These are phyloP conservation scores for Ogataea nakhonphanomensis DNA, from an alignment of 805 yeast genomes.

Conservation along the genomic window DNA sequence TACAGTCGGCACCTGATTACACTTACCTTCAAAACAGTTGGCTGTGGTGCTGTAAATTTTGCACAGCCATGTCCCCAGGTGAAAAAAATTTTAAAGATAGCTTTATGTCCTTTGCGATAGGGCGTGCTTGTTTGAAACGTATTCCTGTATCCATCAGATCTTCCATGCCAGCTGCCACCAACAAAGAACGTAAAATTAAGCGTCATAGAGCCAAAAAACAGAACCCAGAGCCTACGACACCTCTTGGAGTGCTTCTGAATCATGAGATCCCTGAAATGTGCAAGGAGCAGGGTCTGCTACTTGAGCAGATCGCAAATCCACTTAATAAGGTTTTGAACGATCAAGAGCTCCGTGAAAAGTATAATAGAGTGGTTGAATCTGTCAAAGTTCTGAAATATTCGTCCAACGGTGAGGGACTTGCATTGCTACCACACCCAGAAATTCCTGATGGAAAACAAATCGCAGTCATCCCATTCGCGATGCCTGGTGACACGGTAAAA, in stretches of 20 bases:
- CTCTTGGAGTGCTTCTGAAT: slow-evolving; percentile 68
- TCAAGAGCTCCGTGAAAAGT: slow-evolving; percentile 40
- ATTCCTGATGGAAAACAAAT: slow-evolving; percentile 46
- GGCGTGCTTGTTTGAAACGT: slow-evolving; percentile 2
- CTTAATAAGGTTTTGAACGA: slow-evolving; percentile 64
- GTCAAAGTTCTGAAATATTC: slow-evolving; percentile 58
- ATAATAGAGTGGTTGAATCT: slow-evolving; percentile 49
- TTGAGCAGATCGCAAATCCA: slow-evolving; percentile 58
- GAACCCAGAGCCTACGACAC: slow-evolving; percentile 73
- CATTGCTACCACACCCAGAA: slow-evolving; percentile 60
- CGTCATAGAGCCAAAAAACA: slow-evolving; percentile 54
- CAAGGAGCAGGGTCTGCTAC: slow-evolving; percentile 37
- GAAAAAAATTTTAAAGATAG: no score
- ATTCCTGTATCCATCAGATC: slow-evolving; percentile 5
- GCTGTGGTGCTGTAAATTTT: neutral
- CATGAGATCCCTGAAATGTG: slow-evolving; percentile 66
- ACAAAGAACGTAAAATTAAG: slow-evolving; percentile 5
- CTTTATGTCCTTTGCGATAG: slow-evolving; percentile 4
- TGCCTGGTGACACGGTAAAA: slow-evolving; percentile 78
- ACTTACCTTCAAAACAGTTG: slow-evolving; percentile 3
- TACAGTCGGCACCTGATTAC: neutral
- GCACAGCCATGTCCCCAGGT: no score
- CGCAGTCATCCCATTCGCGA: slow-evolving; percentile 78
- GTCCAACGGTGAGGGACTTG: slow-evolving; percentile 88
- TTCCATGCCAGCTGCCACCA: neutral